Evolutionary conservation across 352 stramenopile genomes (phyloP).

Genomic region (Pythium rishiriense): DNA sequence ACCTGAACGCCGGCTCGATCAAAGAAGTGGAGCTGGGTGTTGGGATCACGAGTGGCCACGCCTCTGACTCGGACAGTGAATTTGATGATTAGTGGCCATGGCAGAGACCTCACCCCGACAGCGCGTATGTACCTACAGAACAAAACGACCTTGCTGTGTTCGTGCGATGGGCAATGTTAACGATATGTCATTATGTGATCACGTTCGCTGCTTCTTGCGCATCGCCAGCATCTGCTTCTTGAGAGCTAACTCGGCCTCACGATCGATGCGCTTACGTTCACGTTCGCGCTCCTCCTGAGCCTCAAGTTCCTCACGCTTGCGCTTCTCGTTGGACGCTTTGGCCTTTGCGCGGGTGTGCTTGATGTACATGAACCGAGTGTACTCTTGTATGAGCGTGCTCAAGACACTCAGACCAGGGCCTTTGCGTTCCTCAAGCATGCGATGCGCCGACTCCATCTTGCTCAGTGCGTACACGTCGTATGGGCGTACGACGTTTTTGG

Average conservation of each 20-base stretch:
- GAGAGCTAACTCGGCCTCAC: constrained; percentile 63
- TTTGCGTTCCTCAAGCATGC: constrained; percentile 56
- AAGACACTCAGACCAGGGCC: constrained; percentile 68
- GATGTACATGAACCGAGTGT: constrained; percentile 82
- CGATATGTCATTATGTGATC: background rate
- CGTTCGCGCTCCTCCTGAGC: constrained; percentile 55
- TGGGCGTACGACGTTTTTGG: constrained; percentile 56
- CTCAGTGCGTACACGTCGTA: constrained; percentile 72
- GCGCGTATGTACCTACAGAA: no score
- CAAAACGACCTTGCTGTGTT: background rate
- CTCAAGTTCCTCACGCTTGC: constrained; percentile 67
- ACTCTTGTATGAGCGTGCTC: constrained; percentile 75
- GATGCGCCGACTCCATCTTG: constrained; percentile 60
- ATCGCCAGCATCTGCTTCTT: constrained; percentile 84
- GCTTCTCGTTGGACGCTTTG: constrained; percentile 68
- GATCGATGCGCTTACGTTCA: constrained; percentile 66
- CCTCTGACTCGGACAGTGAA: constrained; percentile 84
- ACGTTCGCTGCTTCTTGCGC: constrained; percentile 66
- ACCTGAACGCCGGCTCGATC: constrained; percentile 76
- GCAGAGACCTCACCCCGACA: no score
- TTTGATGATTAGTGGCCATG: constrained; percentile 59
- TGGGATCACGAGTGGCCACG: constrained; percentile 52
- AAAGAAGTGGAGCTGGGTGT: constrained; percentile 73
- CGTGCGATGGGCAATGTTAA: no score
- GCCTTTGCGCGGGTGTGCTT: constrained; percentile 80